Base-by-base conservation (phyloP, 208 protist species). In the Wallacemonas collosoma region DNA sequence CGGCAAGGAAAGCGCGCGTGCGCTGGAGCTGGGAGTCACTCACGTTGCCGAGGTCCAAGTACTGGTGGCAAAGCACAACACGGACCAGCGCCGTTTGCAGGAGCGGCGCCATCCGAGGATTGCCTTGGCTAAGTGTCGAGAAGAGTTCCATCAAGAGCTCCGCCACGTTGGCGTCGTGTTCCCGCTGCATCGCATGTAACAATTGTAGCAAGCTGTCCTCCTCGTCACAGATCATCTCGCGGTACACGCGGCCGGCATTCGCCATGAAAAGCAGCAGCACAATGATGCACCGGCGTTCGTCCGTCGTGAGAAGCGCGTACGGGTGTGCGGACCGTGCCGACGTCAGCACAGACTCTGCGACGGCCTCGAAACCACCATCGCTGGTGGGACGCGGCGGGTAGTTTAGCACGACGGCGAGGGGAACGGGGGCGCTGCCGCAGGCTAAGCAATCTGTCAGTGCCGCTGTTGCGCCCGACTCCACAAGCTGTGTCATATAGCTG, bases 141-240 rank as follows among this genome's bases (percentile, higher is more conserved):
- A 95, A 80, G 35, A 97, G 80, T 55, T 88, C 81, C 39, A 83
- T 87, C 57, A 93, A 38, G 8, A 87, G 76, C 36, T 72, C 76
- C 39, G 83, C 69, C 47, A 88, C 80, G 1, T 79, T 60, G n/a
- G 39, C 68, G 56, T 87, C 76, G 15, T 65, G 70, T 75, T 97
- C 93, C 2, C 70, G 72, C 68, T 86, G 83, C 72, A 90, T 68
- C 35, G 75, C 79, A 51, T 75, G 68, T 11, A 97, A 50, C 2
- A 97, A 60, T n/a, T 83, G 64, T 9, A 83, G 36, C 40, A 94
- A 58, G 48, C 87, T 87, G 26, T 86, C 80, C 61, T 81, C 81
- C 45, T 77, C 82, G 47, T 95, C 89, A 55, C 87, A 90, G 14
- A 97, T 79, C 89, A 97, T 92, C 77, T 97, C 93, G 4, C 93